Evolutionary conservation across 139 green algal genomes (phyloP).

Genomic region (Tetradesmus lagerheimii): DNA sequence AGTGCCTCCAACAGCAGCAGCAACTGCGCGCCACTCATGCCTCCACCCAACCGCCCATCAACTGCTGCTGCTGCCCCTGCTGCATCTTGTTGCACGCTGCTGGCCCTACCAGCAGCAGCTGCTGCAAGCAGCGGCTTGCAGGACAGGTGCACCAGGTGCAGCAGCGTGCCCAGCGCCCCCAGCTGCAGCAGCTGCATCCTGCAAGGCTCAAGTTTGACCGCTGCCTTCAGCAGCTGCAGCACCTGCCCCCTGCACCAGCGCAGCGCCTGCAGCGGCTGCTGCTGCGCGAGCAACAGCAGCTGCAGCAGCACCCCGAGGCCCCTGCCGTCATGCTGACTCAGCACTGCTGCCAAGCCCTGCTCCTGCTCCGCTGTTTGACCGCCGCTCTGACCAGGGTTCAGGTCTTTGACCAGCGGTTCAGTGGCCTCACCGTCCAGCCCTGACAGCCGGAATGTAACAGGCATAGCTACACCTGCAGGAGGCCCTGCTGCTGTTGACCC

Average conservation of each 20-base stretch:
- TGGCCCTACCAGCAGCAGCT: background rate
- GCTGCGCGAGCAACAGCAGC: conserved; percentile 39
- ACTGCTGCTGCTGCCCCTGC: background rate
- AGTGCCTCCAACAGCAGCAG: conserved; percentile 59
- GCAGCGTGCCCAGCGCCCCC: conserved; percentile 50
- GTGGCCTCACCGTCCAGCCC: conserved; percentile 80
- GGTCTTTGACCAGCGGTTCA: conserved; percentile 69
- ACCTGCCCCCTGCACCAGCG: conserved; percentile 15
- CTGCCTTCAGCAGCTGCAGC: conserved; percentile 45
- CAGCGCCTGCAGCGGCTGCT: background rate
- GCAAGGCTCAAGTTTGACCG: conserved; percentile 49
- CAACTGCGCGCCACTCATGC: conserved; percentile 46
- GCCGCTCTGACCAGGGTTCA: conserved; percentile 48
- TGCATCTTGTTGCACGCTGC: background rate
- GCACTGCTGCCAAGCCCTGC: conserved; percentile 52
- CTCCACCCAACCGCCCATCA: background rate
- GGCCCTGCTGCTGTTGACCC: conserved; percentile 22
- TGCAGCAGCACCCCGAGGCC: conserved; percentile 59
- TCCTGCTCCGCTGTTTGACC: conserved; percentile 59
- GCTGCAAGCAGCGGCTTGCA: conserved; percentile 45
- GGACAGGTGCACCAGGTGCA: conserved; percentile 52
- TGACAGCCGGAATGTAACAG: conserved; percentile 70
- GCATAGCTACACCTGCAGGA: conserved; percentile 57
- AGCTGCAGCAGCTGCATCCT: conserved; percentile 54
- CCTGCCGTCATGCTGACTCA: conserved; percentile 46